Base-by-base conservation (phyloP, 192 early-diverging fungal genomes). In the Neocallimastix lanati region DNA sequence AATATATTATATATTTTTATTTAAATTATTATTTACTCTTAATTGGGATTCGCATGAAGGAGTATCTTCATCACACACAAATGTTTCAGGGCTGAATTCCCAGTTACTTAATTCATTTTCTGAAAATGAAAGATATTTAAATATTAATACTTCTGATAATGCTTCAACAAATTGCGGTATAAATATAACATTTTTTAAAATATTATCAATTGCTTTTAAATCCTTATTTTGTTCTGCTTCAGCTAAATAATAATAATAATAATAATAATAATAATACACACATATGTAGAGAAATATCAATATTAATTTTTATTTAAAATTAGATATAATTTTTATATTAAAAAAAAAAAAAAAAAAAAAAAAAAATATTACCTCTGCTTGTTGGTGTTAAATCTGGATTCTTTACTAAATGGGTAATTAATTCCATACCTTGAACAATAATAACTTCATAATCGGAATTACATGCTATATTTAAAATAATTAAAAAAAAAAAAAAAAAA, bases 11-110 rank as follows among this genome's bases (percentile, higher is more conserved):
- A n/a, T 50, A 80, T 30, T 81, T 28, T 28, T 25, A 9, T 81
- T 11, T 28, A 81, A 25, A 21, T 18, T 77, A 80, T 30, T 79
- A 86, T 86, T 29, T 83, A 91, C 90, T 78, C 93, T 81, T 33
- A 93, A 82, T 79, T 92, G 91, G 84, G 92, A 95, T 82, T 90
- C 91, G 92, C 94, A 96, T 78, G 93, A 91, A 83, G 96, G 94
- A 29, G 92, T 87, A 76, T 94, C 94, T 29, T 94, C 91, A 28
- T 92, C 91, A 29, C 87, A 85, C 21, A 93, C 83, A 90, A 92
- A 98, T 4, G 86, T 88, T 84, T 98, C 96, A 9, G 96, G 93
- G 81, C 92, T 91, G 12, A 92, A 90, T 76, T 93, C 90, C 96
- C 96, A 98, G 79, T 83, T 82, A 30, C 87, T 87, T 78, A 95